These are phyloP conservation scores for Apiospora hydei DNA, from an alignment of 2,329 filamentous ascomycete species.

Conservation along the genomic window DNA sequence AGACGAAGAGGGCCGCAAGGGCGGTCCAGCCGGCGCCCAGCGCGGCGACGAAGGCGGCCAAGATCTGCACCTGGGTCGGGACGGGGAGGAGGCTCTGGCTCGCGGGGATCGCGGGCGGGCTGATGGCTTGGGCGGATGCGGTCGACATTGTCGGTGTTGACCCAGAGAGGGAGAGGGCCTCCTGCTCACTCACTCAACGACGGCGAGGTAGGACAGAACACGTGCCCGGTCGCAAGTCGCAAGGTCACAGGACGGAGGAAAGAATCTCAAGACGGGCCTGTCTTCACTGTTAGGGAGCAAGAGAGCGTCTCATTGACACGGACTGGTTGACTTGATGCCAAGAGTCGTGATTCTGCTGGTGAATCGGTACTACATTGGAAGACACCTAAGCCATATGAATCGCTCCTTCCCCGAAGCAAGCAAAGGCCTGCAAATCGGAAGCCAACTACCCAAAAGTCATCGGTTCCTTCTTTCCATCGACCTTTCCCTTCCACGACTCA, in stretches of 20 bases:
- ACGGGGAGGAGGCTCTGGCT: constrained; percentile 6
- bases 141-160: neutral
- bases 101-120: neutral
- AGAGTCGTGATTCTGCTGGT: neutral
- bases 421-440: neutral
- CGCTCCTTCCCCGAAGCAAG: neutral
- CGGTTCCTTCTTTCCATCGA: neutral
- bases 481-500: neutral
- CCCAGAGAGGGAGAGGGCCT: neutral
- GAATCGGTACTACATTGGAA: neutral
- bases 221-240: neutral
- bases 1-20: constrained; percentile 1
- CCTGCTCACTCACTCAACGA: no score
- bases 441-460: neutral
- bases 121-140: neutral
- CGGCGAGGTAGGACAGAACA: neutral
- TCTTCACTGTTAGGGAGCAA: neutral
- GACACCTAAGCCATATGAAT: neutral
- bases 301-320: neutral
- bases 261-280: neutral
- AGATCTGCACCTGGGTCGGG: constrained; percentile 20
- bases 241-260: neutral
- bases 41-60: constrained; percentile 10
- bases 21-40: constrained; percentile 15
- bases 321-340: neutral